These are phyloP conservation scores for Euphorbia lathyris DNA, from an alignment of 345 rosid species.

Conservation along the genomic window DNA sequence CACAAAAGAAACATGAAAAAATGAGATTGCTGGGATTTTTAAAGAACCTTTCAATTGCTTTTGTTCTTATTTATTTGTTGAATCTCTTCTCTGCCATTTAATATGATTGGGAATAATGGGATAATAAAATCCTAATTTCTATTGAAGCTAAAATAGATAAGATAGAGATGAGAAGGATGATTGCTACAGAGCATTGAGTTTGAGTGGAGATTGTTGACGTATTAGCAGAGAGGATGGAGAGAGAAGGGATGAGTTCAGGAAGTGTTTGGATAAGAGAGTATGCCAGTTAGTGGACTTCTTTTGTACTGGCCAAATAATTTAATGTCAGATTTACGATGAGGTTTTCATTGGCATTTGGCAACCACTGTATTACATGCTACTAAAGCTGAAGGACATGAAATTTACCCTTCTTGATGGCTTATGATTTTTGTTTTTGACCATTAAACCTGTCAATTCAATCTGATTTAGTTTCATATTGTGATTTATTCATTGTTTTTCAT, in stretches of 20 bases:
- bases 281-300: background rate
- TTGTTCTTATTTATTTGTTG: background rate
- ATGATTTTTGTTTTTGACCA: background rate
- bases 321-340: background rate
- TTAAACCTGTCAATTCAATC: background rate
- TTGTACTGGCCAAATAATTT: background rate
- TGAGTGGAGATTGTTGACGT: background rate
- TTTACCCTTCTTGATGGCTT: too few species aligned
- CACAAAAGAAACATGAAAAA: background rate
- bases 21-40: background rate
- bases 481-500: background rate
- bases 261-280: background rate
- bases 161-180: background rate
- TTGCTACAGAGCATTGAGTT: background rate
- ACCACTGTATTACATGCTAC: background rate
- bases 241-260: background rate
- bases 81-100: too few species aligned
- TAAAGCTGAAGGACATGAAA: too few species aligned
- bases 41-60: background rate
- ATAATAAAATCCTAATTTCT: too few species aligned
- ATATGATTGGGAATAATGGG: too few species aligned
- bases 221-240: background rate
- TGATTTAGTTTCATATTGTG: background rate
- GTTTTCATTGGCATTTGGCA: background rate
- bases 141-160: background rate